Percentiles rank a stretch among this genome's conserved stretches.
Conservation (phyloP, 2,329 filamentous ascomycete species). For the Penicillium hordei region DNA sequence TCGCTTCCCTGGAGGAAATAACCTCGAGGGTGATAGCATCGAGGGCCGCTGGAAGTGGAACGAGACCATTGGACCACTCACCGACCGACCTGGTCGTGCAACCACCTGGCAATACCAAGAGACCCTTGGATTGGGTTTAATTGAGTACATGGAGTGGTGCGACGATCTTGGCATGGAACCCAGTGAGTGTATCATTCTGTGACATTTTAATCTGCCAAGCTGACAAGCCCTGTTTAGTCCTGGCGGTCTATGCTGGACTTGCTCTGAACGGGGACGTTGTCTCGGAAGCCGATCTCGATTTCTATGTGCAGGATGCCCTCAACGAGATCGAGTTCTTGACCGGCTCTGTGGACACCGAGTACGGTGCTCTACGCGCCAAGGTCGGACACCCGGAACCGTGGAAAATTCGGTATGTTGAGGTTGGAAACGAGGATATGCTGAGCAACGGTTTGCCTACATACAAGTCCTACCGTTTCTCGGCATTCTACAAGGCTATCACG, state of each 20-base stretch:
- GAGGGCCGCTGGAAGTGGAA: slow-evolving; percentile 52
- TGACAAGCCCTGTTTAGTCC: slow-evolving; percentile 20
- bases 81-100: slow-evolving; percentile 45
- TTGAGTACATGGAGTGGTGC: slow-evolving; percentile 51
- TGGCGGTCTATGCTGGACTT: slow-evolving; percentile 48
- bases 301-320: slow-evolving; percentile 37
- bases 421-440: slow-evolving; percentile 69
- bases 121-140: slow-evolving; percentile 47
- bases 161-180: slow-evolving; percentile 48
- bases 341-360: slow-evolving; percentile 30
- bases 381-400: slow-evolving; percentile 64
- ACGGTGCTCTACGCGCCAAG: slow-evolving; percentile 53
- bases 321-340: slow-evolving; percentile 36
- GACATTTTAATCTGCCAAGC: not conserved
- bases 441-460: slow-evolving; percentile 52
- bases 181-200: slow-evolving; percentile 16
- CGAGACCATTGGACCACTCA: slow-evolving; percentile 52
- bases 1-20: slow-evolving; percentile 55
- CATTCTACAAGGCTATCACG: slow-evolving; percentile 61
- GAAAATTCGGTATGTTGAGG: slow-evolving; percentile 60
- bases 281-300: slow-evolving; percentile 38
- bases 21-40: slow-evolving; percentile 45
- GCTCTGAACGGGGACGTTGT: slow-evolving; percentile 42
- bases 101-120: slow-evolving; percentile 48
- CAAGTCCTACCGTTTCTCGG: slow-evolving; percentile 57